Base-by-base conservation (phyloP, 768 basidiomycete genomes). In the Phanerodontia chrysosporium region DNA sequence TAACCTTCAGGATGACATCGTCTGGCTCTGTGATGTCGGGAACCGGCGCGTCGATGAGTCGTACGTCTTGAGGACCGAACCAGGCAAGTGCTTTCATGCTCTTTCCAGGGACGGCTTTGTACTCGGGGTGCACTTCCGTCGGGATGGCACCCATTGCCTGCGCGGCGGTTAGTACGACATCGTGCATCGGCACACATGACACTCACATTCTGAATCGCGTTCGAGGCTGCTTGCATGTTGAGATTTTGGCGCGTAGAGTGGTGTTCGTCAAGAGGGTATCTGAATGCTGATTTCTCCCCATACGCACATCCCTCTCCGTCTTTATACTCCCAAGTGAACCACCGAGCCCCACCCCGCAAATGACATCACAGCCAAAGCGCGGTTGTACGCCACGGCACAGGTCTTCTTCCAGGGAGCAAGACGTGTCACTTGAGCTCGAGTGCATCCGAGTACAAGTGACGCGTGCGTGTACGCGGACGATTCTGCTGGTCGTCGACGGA, bases 1-100 rank as follows among this genome's bases (percentile, higher is more conserved):
- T 91, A 3, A 90, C 83, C 70, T 83, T 81, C 56, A 92, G 65
- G 56, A 92, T 83, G 54, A 91, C 85, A 63, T 93, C 90, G 65
- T 85, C 80, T n/a, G 83, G 81, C 60, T 90, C 83, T 1, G 82
- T 85, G 65, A 91, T 81, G 58, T 83, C 83, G 1, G 81, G 82
- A 49, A 82, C 74, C 16, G 78, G 76, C 1, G 76, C 76, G 45
- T 82, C 78, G 61, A 80, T 70, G 58, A 82, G 46, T 45, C 70
- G 67, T n/a, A 73, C 82, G 61, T 83, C 80, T 45, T 73, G 67
- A 8, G 77, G 70, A 1, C 86, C 84, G 62, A 84, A 85, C 86
- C 86, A 89, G 1, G 83, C 83, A 1, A 89, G 73, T 12, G 87
- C 86, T 60, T 82, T 82, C 87, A 88, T 88, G 3, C 76, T 85